Evolutionary conservation across 2,329 filamentous ascomycete species (phyloP).

Genomic region (Cryphonectria carpinicola): DNA sequence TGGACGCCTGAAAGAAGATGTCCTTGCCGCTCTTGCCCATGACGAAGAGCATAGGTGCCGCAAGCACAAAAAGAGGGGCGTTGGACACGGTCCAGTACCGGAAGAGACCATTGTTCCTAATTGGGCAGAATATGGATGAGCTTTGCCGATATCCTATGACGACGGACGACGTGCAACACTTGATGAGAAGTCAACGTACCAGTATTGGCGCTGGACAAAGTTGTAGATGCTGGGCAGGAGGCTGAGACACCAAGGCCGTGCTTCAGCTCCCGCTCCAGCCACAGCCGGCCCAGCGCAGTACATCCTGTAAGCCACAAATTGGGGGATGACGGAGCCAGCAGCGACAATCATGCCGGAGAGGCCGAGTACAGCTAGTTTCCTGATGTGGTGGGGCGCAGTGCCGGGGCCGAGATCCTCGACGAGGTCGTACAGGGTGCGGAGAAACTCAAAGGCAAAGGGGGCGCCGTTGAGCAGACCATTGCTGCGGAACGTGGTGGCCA

Average conservation of each 20-base stretch:
- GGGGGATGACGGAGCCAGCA: slow-evolving; percentile 70
- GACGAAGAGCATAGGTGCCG: slow-evolving; percentile 74
- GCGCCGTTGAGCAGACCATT: slow-evolving; percentile 87
- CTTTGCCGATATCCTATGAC: background rate
- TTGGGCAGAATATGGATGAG: slow-evolving; percentile 6
- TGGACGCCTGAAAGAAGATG: slow-evolving; percentile 33
- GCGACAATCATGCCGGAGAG: slow-evolving; percentile 71
- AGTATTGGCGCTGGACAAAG: slow-evolving; percentile 89
- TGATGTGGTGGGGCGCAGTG: slow-evolving; percentile 45
- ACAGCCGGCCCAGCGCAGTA: slow-evolving; percentile 60
- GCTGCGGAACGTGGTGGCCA: slow-evolving; percentile 75
- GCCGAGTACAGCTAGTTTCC: slow-evolving; percentile 61
- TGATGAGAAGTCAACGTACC: slow-evolving; percentile 58
- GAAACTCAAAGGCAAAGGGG: slow-evolving; percentile 69
- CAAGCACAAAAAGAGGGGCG: slow-evolving; percentile 83
- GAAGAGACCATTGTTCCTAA: slow-evolving; percentile 84
- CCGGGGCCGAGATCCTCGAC: slow-evolving; percentile 43
- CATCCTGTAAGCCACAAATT: slow-evolving; percentile 71
- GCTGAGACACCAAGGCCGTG: slow-evolving; percentile 74
- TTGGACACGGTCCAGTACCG: slow-evolving; percentile 90
- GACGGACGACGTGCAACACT: background rate
- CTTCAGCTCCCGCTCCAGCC: slow-evolving; percentile 32
- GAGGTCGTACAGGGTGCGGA: slow-evolving; percentile 40
- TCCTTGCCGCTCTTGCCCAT: slow-evolving; percentile 64
- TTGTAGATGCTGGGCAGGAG: slow-evolving; percentile 85